Base-by-base conservation (phyloP, 129 eudicot genomes). In the Artemisia tridentata region DNA sequence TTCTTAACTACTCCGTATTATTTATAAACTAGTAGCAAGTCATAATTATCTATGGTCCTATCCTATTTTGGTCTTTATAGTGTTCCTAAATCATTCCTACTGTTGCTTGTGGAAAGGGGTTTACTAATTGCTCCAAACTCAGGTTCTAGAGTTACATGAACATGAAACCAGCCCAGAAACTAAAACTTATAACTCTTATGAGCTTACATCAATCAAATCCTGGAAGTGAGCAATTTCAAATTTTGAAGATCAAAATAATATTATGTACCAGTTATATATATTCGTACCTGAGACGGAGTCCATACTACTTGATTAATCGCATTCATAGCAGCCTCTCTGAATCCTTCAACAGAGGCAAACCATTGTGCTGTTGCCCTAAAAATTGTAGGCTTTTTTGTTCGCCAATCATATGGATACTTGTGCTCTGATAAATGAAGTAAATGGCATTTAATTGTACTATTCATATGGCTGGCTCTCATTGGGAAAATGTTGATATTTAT, bases 271-370 rank as follows among this genome's bases (percentile, higher is more conserved):
- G 31, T 27, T 27, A 27, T 27, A 27, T 3, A 3, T 27, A 3
- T 3, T 19, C 51, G 56, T 87, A 90, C 97, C 97, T 92, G 96
- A 47, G 95, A 47, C 18, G 98, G 98, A 70, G 79, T 76, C 98
- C 98, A 92, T 47, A 49, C 74, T 57, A 92, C 98, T 78, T 89
- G 79, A 53, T 68, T 80, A 57, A 92, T 92, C 15, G 98, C 91
- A 80, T 81, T 83, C 95, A 89, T 85, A 54, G 88, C 98, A 68
- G 95, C 86, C 50, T 87, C 72, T 62, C 92, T 86, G 31, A 92
- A 92, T 38, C 98, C 98, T 84, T 92, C 98, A 16, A 92, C 98
- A 27, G 98, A 92, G 4, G 98, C 98, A 86, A 92, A 92, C 98
- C 98, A 92, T 65, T 92, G 98, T 72, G 85, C 98, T 69, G 98